Evolutionary conservation across 1,139 yeast genomes (phyloP), one percentile per base, ranked within the genome.

Genomic region (Torulaspora globosa): DNA sequence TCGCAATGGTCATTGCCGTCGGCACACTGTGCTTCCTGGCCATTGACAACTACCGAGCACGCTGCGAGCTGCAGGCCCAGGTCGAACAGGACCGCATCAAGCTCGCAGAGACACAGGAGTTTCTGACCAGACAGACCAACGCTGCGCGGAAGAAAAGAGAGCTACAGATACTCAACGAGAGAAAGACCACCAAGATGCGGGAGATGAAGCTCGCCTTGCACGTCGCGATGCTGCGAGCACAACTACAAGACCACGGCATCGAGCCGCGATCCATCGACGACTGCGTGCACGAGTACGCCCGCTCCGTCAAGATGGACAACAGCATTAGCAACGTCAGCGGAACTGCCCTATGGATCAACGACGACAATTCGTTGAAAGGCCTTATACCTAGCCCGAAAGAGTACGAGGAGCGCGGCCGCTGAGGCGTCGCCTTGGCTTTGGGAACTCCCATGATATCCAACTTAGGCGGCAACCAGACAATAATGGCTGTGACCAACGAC

Each of bases 401-500:
- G 36, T 82, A 82, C 60, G 81, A 77, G 44, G 67, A 28, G 2
- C 11, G 12, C 5, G n/a, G 34, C 34, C 34, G 34, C 34, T 31
- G 19, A 18, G 23, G 23, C 23, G 88, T 82, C n/a, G 85, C 95
- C 0, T 72, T 85, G 54, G 94, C 94, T 0, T 70, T 85, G 44
- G 94, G 94, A 0, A 76, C 86, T 1, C 95, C 95, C 0, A 73
- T 84, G 51, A 79, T 83, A 8, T 68, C 68, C 14, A 74, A 54
- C 27, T 68, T 86, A 34, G 81, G 76, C 11, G 95, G 94, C 0
- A 80, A 86, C 0, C 73, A 79, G 1, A 78, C 87, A 3, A 70
- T 85, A 41, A 84, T 84, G 79, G 88, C 94, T 0, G 88, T 83
- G 14, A 80, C 87, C 37, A 86, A 94, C 0, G 34, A 68, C 85